phyloP scores from a whole-genome alignment of 495 filamentous ascomycete species.

The Physcia stellaris region DNA sequence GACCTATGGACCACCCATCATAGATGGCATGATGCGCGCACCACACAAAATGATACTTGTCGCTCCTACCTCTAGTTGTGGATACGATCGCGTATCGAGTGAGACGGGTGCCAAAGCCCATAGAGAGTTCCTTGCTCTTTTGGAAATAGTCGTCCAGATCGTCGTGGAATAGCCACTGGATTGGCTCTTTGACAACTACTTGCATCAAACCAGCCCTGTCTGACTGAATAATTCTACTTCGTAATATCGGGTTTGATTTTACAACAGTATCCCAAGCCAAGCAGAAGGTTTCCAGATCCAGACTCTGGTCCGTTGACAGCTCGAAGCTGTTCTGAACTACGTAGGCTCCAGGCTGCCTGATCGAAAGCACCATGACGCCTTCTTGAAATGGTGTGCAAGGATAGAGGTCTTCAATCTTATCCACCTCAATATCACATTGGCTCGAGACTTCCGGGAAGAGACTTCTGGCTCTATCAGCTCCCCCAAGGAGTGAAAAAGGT shows the following conservation, averaged over 20 bases:
- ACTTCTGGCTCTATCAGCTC: not conserved
- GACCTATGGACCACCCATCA: slow-evolving; percentile 11
- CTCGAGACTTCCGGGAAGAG: slow-evolving; percentile 10
- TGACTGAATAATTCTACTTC: slow-evolving; percentile 45
- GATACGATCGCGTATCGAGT: slow-evolving; percentile 29
- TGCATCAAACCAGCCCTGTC: slow-evolving; percentile 39
- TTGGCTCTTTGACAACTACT: slow-evolving; percentile 35
- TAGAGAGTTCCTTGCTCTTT: slow-evolving; percentile 29
- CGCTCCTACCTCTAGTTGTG: not conserved
- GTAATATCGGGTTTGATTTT: slow-evolving; percentile 36
- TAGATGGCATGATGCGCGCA: slow-evolving; percentile 14
- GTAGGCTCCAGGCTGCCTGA: slow-evolving; percentile 26
- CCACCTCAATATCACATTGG: slow-evolving; percentile 12
- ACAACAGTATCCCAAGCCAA: slow-evolving; percentile 36
- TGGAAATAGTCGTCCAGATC: slow-evolving; percentile 30
- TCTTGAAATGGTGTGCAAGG: slow-evolving; percentile 44
- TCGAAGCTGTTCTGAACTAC: slow-evolving; percentile 26
- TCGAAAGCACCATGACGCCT: slow-evolving; percentile 33
- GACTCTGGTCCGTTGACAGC: slow-evolving; percentile 18
- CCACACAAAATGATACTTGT: slow-evolving; percentile 5
- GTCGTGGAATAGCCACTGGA: slow-evolving; percentile 13
- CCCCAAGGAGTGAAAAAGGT: slow-evolving; percentile 7
- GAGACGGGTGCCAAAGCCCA: slow-evolving; percentile 33
- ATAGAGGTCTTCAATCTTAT: slow-evolving; percentile 34
- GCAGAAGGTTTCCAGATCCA: slow-evolving; percentile 25